Percentiles rank a stretch among this genome's conserved stretches.
These are phyloP conservation scores for Triadica sebifera DNA, from an alignment of 345 rosid genomes.

Conservation along the genomic window DNA sequence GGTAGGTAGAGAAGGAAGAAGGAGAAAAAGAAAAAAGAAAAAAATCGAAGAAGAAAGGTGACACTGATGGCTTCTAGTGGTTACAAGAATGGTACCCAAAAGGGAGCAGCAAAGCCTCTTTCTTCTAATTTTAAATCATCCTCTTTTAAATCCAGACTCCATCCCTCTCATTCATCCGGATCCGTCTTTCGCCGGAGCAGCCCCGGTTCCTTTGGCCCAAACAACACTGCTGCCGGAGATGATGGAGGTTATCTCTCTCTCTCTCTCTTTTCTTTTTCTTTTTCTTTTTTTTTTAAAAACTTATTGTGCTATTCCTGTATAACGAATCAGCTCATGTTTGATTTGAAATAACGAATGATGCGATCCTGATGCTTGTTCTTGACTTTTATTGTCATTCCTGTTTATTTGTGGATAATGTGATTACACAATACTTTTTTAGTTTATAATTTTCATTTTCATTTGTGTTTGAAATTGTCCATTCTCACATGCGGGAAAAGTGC, in stretches of 20 bases:
- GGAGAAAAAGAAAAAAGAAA: too few species aligned
- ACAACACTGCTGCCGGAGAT: constrained; percentile 33
- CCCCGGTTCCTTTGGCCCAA: constrained; percentile 40
- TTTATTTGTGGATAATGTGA: constrained; percentile 5
- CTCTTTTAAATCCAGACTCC: constrained; percentile 69
- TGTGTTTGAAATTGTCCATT: not conserved
- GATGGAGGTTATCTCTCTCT: constrained; percentile 55
- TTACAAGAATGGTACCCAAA: constrained; percentile 51
- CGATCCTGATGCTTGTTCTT: not conserved
- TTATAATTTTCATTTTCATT: not conserved
- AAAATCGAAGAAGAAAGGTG: not conserved
- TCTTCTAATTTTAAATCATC: constrained; percentile 58
- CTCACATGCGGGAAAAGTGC: too few species aligned
- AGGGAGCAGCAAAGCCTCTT: constrained; percentile 44
- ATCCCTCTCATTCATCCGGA: constrained; percentile 41
- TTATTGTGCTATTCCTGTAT: not conserved
- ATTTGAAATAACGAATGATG: not conserved
- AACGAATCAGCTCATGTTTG: not conserved
- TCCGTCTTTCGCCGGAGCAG: constrained; percentile 64
- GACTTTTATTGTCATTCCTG: not conserved
- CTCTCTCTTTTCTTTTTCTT: too few species aligned
- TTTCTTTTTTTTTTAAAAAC: too few species aligned
- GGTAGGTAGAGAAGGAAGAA: too few species aligned
- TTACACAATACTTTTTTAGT: not conserved
- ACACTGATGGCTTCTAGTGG: constrained; percentile 53